Conservation (phyloP, 1,139 yeast genomes). For the Entelexis paramagnoliae region DNA sequence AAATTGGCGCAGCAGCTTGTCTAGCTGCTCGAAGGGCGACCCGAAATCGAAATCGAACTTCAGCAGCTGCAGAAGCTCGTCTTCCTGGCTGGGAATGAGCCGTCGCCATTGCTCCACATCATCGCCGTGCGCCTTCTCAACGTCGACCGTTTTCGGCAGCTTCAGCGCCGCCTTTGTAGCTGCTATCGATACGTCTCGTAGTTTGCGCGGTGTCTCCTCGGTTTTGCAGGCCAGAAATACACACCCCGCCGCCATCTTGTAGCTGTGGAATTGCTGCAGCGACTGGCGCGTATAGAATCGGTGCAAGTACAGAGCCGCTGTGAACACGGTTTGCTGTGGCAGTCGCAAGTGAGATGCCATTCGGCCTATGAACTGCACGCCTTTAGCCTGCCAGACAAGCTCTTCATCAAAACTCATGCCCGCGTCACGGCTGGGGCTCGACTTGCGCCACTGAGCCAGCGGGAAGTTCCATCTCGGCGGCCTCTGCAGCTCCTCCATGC, state of each 20-base stretch:
- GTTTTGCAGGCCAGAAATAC: slow-evolving; percentile 44
- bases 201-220: slow-evolving; percentile 41
- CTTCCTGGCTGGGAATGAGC: slow-evolving; percentile 38
- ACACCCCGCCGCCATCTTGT: slow-evolving; percentile 41
- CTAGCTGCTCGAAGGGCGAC: slow-evolving; percentile 36
- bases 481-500: slow-evolving; percentile 23
- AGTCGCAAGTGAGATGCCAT: slow-evolving; percentile 38
- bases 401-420: slow-evolving; percentile 36
- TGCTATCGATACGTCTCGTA: slow-evolving; percentile 40
- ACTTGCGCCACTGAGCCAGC: slow-evolving; percentile 18
- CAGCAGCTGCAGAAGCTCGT: slow-evolving; percentile 38
- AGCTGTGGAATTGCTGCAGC: slow-evolving; percentile 35
- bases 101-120: slow-evolving; percentile 46
- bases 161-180: slow-evolving; percentile 41
- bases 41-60: slow-evolving; percentile 42
- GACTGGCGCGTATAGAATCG: slow-evolving; percentile 42
- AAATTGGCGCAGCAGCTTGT: slow-evolving; percentile 15
- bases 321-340: slow-evolving; percentile 40
- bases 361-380: slow-evolving; percentile 38
- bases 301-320: slow-evolving; percentile 43
- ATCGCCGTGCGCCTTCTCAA: slow-evolving; percentile 9
- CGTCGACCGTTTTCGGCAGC: slow-evolving; percentile 27
- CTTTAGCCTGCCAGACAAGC: slow-evolving; percentile 38
- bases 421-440: slow-evolving; percentile 33
- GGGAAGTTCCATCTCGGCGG: slow-evolving; percentile 24